Evolutionary conservation across 202 grass and related monocot species (phyloP), one percentile per base, ranked within the genome.

Genomic region (Saccharum hybrid): DNA sequence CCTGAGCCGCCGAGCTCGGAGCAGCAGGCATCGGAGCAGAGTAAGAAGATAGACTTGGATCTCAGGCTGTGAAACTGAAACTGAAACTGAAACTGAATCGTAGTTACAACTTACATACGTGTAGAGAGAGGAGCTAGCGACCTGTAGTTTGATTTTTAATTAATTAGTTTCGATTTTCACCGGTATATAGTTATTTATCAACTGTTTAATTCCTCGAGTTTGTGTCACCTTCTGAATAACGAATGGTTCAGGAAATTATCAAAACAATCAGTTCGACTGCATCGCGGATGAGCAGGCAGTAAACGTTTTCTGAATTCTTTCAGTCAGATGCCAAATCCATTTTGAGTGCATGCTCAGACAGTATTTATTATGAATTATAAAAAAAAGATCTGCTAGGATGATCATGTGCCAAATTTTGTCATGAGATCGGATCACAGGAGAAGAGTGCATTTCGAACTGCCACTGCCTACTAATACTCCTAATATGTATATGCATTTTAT

Each of bases 11-110:
- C 54, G 71, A 65, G 49, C 81, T 66, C 88, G 2, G 85, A 85
- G 49, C 73, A 86, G 31, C 37, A 81, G 77, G 30, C 84, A 7
- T 43, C 87, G 61, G 94, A 97, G 71, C 85, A 69, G 61, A 88
- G 71, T 85, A 91, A 88, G 78, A 91, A 88, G 83, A 77, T 97
- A 72, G 94, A 97, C 77, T 87, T 97, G 82, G 84, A 74, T 87
- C 94, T 97, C 56, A 85, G 89, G 72, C 89, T 97, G 38, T 97
- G 80, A 90, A 79, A 51, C 15, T 52, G 2, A 61, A 23, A 23
- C n/a, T 54, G 51, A 54, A 28, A 28, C n/a, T n/a, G n/a, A n/a
- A n/a, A n/a, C 28, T 54, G 51, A 54, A 54, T 19, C 12, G 9
- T 61, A 61, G 57, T 26, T n/a, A 61, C 21, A 8, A 18, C 49